Base-by-base conservation (phyloP, 1,284 basidiomycete genomes). In the Apiotrichum porosum region DNA sequence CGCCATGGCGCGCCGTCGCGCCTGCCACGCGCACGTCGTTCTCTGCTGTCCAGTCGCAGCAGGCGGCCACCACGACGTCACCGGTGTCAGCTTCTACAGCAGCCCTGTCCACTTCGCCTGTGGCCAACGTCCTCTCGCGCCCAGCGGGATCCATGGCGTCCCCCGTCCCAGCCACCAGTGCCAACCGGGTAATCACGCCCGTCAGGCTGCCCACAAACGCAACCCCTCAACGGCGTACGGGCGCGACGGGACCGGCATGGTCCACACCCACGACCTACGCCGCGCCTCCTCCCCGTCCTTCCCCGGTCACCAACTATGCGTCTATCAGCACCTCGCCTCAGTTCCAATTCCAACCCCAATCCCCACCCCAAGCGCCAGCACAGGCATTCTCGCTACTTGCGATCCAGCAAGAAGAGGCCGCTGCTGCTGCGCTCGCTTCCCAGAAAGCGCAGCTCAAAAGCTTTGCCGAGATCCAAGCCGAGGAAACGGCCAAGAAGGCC, bases 381-480 rank as follows among this genome's bases (percentile, higher is more conserved):
- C 60, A 59, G 37, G 56, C 61, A 1, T 60, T 83, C 51, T 92
- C 90, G 0, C 83, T 95, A 42, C 77, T 82, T 0, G 86, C 83
- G 9, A 95, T 95, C 45, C 90, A 94, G 68, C 78, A 83, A 62
- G 76, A 84, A 44, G 86, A 94, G 66, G 76, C 78, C 31, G 79
- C 83, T 42, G 80, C 81, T 44, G 73, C 74, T 12, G 55, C 64
- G 26, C 51, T 68, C 58, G 52, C 69, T 1, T 63, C 69, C 3
- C 58, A 65, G 9, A 80, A 78, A 57, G 80, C 80, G 44, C 44
- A 57, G 9, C 8, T 12, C 26, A 81, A 79, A 36, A 85, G 83
- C 33, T 73, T 91, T 51, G 73, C 77, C n/a, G 83, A 91, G 57
- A 93, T 93, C 37, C 89, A 92, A 68, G 81, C 83, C 50, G 88